These are phyloP conservation scores for Fistulinella staudtii DNA, from an alignment of 1,284 basidiomycete genomes.

Conservation along the genomic window DNA sequence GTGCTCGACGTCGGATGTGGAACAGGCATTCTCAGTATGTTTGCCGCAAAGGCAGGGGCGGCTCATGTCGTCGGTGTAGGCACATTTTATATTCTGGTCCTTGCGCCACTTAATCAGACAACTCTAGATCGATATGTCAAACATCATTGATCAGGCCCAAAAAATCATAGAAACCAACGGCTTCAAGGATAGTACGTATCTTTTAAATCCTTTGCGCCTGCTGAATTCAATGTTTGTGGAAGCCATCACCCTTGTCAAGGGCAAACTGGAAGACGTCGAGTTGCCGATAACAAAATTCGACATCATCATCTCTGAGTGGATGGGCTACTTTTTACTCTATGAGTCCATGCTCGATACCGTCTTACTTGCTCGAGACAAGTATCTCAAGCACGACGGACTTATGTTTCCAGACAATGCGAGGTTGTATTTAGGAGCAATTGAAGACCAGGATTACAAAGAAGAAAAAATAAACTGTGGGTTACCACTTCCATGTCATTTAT, in stretches of 20 bases:
- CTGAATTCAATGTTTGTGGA: constrained; percentile 9
- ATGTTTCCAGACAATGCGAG: constrained; percentile 97
- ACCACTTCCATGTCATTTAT: not conserved
- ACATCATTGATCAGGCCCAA: constrained; percentile 98
- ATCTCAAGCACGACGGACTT: constrained; percentile 85
- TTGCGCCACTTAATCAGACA: constrained; percentile 6
- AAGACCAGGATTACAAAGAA: constrained; percentile 99
- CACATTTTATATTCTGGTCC: constrained; percentile 19
- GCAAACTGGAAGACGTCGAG: constrained; percentile 92
- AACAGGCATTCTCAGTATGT: constrained; percentile 98
- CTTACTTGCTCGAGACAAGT: constrained; percentile 93
- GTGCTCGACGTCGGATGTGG: constrained; percentile 99
- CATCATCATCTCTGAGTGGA: constrained; percentile 99
- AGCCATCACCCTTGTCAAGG: constrained; percentile 96
- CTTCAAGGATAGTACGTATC: constrained; percentile 84
- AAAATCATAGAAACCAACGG: constrained; percentile 97
- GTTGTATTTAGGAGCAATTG: constrained; percentile 94
- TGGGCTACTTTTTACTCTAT: constrained; percentile 95
- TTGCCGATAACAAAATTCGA: constrained; percentile 89
- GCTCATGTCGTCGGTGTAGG: constrained; percentile 91
- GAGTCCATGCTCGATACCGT: constrained; percentile 99
- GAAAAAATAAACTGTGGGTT: constrained; percentile 94
- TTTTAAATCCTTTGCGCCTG: not conserved
- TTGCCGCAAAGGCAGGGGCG: constrained; percentile 96
- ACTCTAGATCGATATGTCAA: constrained; percentile 95